These are phyloP conservation scores for Acer yangbiense DNA, from an alignment of 345 rosid genomes.

Conservation along the genomic window DNA sequence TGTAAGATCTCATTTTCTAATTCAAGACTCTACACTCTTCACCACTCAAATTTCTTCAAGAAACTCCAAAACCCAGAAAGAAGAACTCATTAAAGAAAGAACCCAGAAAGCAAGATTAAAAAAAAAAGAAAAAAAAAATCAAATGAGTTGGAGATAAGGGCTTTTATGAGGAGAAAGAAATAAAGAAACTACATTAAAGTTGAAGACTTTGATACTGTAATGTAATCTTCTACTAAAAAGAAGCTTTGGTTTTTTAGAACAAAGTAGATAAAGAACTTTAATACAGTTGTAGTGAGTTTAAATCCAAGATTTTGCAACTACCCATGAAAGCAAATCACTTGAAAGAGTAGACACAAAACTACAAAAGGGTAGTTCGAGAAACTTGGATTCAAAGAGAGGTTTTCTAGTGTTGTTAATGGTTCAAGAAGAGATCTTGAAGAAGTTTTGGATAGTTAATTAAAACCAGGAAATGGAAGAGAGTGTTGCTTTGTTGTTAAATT, in stretches of 20 bases:
- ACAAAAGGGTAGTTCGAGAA: conserved; percentile 25
- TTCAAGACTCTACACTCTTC: conserved; percentile 26
- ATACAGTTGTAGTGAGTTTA: conserved; percentile 25
- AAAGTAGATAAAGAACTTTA: conserved; percentile 21
- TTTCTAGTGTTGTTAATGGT: conserved; percentile 7
- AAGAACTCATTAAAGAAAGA: conserved; percentile 32
- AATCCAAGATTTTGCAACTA: conserved; percentile 55
- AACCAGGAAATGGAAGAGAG: neutral
- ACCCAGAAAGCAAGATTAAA: neutral
- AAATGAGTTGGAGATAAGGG: conserved; percentile 19
- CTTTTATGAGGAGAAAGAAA: conserved; percentile 15
- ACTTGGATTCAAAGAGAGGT: conserved; percentile 85
- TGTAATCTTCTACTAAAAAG: conserved; percentile 8
- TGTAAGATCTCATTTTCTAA: conserved; percentile 43
- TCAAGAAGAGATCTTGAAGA: conserved; percentile 5
- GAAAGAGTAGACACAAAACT: conserved; percentile 17
- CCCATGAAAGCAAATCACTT: conserved; percentile 52
- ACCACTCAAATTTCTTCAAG: conserved; percentile 25
- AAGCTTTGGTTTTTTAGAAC: neutral
- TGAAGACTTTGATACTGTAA: conserved; percentile 20
- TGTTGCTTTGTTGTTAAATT: conserved; percentile 4
- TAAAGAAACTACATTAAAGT: conserved; percentile 17
- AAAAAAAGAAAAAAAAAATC: conserved; percentile 20
- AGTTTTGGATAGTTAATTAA: conserved; percentile 4
- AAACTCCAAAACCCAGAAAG: conserved; percentile 18